Conservation (phyloP, 2,329 filamentous ascomycete species). For the Fusarium sp. region DNA sequence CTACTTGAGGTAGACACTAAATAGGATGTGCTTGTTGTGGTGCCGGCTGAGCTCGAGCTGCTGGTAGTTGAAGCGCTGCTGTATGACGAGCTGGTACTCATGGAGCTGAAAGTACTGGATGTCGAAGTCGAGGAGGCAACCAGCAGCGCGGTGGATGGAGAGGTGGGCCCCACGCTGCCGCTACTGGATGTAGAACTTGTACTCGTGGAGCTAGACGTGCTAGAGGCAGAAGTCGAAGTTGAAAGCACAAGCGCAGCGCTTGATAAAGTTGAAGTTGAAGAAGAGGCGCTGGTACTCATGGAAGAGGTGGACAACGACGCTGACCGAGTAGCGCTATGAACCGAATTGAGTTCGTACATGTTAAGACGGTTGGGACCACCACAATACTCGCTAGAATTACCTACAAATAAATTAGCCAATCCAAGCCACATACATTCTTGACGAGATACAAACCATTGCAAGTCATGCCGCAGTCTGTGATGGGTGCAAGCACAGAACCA, state of each 20-base stretch:
- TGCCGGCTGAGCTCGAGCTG: neutral
- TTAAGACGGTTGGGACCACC: conserved; percentile 53
- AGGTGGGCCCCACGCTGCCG: neutral
- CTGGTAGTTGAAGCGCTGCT: neutral
- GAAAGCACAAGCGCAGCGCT: neutral
- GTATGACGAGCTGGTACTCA: no score
- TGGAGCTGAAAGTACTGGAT: no score
- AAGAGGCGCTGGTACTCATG: neutral
- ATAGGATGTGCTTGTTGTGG: neutral
- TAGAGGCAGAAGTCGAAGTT: neutral
- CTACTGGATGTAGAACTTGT: rapidly evolving
- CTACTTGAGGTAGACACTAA: neutral
- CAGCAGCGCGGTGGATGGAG: neutral
- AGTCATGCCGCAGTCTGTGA: conserved; percentile 52
- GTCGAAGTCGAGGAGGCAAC: neutral
- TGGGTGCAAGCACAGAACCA: conserved; percentile 49
- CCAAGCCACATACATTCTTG: rapidly evolving
- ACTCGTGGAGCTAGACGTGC: neutral
- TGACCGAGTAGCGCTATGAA: conserved; percentile 11
- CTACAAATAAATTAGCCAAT: conserved; percentile 19
- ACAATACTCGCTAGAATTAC: conserved; percentile 54
- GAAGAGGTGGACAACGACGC: neutral
- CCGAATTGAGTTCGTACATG: conserved; percentile 49
- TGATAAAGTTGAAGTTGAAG: rapidly evolving
- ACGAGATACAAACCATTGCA: conserved; percentile 47